phyloP scores from a whole-genome alignment of 345 rosid species.

The Angophora floribunda region DNA sequence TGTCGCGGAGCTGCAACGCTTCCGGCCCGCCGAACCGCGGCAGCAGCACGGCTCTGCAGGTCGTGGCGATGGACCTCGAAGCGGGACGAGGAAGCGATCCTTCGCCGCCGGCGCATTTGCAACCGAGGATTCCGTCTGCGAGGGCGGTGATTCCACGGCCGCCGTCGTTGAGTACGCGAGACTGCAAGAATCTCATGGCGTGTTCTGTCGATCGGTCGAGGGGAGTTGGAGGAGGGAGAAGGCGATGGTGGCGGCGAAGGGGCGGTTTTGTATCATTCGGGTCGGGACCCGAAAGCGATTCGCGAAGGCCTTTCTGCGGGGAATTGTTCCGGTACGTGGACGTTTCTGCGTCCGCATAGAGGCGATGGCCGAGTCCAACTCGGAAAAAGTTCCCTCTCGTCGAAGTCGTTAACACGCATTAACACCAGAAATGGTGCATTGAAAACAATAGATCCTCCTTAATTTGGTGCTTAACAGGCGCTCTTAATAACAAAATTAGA shows the following conservation, averaged over 20 bases:
- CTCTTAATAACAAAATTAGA: not conserved
- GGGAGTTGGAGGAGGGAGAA: not conserved
- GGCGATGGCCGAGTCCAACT: not conserved
- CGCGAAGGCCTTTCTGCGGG: not conserved
- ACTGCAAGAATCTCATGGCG: slow-evolving; percentile 16
- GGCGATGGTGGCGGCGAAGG: not conserved
- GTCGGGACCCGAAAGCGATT: not conserved
- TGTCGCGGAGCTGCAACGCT: slow-evolving; percentile 63
- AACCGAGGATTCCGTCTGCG: not conserved
- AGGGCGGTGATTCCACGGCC: not conserved
- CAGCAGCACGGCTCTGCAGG: slow-evolving; percentile 77
- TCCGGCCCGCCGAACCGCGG: slow-evolving; percentile 94
- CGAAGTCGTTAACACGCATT: not conserved
- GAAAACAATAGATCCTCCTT: not conserved
- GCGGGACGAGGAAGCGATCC: not conserved
- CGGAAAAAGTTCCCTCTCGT: not conserved
- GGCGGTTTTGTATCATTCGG: not conserved
- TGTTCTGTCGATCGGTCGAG: not conserved
- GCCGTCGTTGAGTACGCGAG: not conserved
- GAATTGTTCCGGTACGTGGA: not conserved
- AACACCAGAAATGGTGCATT: not conserved
- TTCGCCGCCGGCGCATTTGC: not conserved
- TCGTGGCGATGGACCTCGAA: slow-evolving; percentile 40
- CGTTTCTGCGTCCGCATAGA: not conserved
- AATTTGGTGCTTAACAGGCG: not conserved